Evolutionary conservation across 345 rosid genomes (phyloP), one percentile per base, ranked within the genome.

Genomic region (Salix suchowensis): DNA sequence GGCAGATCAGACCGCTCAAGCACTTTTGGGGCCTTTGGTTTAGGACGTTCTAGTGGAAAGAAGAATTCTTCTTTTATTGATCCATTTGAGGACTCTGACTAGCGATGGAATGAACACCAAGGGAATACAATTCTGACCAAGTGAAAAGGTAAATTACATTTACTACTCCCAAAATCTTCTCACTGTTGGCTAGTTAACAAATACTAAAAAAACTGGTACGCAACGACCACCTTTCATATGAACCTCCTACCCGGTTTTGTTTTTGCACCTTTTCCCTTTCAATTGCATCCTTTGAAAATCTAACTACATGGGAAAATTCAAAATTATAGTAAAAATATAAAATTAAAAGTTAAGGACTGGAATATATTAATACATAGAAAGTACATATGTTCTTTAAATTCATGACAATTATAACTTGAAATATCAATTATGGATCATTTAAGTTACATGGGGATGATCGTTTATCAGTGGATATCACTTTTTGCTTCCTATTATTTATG

Each of bases 31-130:
- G 76, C 84, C n/a, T 84, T 73, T 36, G 79, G 81, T 61, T 68
- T 54, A 0, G 84, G 88, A 18, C 81, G 80, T 70, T 83, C 90
- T 40, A 50, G 82, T 16, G 78, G 89, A 55, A 40, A 10, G 44
- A 11, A 40, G 44, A 40, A 40, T 2, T 11, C 12, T 66, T 26
- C 55, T 16, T 21, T 23, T 3, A 24, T 65, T 7, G 28, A 67
- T 18, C 62, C 30, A 39, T 61, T 42, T 40, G 75, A 79, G 65
- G 75, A 85, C 34, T 82, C 79, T 66, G 82, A 84, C 39, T 52
- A 24, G 37, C 71, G 36, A 37, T 36, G 68, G 50, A 19, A 46
- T 28, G 46, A 23, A 36, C 40, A 40, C 2, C 55, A 23, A 26
- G 26, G 72, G 69, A 65, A 66, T 28, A 58, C 32, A 68, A 48